phyloP scores from a whole-genome alignment of 2,329 filamentous ascomycete species.

The Alternaria ventricosa region DNA sequence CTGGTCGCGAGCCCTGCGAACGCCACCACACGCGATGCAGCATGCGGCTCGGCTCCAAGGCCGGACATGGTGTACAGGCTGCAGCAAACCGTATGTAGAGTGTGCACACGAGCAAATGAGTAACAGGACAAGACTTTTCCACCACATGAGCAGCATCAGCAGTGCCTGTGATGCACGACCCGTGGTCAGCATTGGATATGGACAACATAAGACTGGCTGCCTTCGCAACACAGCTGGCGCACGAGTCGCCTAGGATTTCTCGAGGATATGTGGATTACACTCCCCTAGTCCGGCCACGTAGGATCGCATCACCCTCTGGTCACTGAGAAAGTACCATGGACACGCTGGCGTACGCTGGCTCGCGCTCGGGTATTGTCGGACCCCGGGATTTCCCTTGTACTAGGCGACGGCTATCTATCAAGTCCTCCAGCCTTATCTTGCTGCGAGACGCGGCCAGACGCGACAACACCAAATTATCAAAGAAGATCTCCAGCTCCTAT shows the following conservation, averaged over 20 bases:
- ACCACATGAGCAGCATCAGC: constrained; percentile 5
- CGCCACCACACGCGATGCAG: constrained; percentile 4
- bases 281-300: neutral
- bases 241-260: neutral
- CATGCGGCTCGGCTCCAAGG: constrained; percentile 15
- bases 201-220: constrained; percentile 5
- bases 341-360: constrained; percentile 4
- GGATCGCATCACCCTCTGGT: neutral
- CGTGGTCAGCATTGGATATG: constrained; percentile 1
- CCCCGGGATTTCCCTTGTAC: neutral
- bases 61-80: constrained; percentile 1
- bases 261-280: neutral
- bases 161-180: neutral
- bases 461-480: constrained; percentile 28
- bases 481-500: constrained; percentile 12
- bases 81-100: constrained; percentile 1
- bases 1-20: constrained; percentile 2
- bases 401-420: constrained; percentile 20
- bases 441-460: constrained; percentile 11
- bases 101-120: neutral
- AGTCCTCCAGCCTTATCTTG: constrained; percentile 20
- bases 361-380: constrained; percentile 22
- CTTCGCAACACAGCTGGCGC: neutral
- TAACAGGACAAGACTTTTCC: neutral
- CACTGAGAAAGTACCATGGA: constrained; percentile 1